These are phyloP conservation scores for Hirsutella minnesotensis DNA, from an alignment of 2,329 filamentous ascomycete genomes.

Conservation along the genomic window DNA sequence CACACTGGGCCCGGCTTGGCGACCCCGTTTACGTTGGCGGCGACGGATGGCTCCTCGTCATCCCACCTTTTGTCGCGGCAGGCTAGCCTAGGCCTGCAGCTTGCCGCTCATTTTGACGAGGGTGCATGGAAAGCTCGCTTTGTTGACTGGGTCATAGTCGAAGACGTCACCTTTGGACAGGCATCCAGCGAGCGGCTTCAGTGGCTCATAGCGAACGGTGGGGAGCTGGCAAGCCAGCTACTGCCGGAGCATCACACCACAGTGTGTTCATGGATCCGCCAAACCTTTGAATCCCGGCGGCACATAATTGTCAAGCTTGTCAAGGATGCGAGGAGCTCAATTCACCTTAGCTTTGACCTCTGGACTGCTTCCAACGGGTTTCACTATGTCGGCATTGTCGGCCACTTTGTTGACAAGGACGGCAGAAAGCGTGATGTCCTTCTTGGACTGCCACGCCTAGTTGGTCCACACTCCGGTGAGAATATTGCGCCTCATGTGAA, in stretches of 20 bases:
- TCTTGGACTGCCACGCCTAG: background rate
- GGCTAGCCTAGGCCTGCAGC: background rate
- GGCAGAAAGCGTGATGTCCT: too few relatives aligned
- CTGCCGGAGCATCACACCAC: too few relatives aligned
- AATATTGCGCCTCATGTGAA: background rate
- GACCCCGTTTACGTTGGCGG: background rate
- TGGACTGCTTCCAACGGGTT: background rate
- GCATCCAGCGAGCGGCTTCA: too few relatives aligned
- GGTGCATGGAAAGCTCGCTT: constrained; percentile 1
- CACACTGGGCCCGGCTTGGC: constrained; percentile 2
- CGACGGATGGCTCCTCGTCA: background rate
- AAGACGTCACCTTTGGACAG: constrained; percentile 1
- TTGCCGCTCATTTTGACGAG: background rate
- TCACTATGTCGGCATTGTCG: background rate
- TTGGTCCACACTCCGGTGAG: background rate
- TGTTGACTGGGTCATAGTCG: constrained; percentile 1
- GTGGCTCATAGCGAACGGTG: background rate
- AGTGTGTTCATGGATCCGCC: constrained; percentile 1
- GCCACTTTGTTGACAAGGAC: background rate
- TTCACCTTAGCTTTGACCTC: constrained; percentile 1
- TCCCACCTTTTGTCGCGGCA: background rate
- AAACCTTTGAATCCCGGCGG: constrained; percentile 2
- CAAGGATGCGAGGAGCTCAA: background rate
- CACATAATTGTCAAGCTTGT: background rate
- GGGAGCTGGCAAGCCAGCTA: constrained; percentile 2